These are phyloP conservation scores for Crassisporium funariophilum DNA, from an alignment of 768 basidiomycete genomes.

Conservation along the genomic window DNA sequence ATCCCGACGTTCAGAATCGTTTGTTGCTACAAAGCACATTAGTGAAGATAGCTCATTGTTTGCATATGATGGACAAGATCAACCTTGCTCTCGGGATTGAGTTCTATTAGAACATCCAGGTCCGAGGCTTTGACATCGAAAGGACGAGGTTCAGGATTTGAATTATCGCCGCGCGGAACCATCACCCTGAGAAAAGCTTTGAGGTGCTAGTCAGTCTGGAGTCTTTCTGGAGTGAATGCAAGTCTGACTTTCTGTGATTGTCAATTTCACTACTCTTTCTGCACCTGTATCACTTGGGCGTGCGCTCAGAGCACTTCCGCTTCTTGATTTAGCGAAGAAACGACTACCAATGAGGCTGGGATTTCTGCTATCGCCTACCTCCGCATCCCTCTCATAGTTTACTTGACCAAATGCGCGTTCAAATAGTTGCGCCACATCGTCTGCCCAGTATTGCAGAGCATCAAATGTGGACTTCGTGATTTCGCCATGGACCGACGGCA, in stretches of 20 bases:
- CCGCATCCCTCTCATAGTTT: slow-evolving; percentile 18
- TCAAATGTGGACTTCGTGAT: slow-evolving; percentile 71
- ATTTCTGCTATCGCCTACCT: slow-evolving; percentile 45
- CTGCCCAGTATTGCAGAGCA: slow-evolving; percentile 83
- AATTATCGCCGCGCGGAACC: slow-evolving; percentile 47
- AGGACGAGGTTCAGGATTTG: slow-evolving; percentile 33
- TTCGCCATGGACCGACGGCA: slow-evolving; percentile 67
- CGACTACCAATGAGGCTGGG: slow-evolving; percentile 78
- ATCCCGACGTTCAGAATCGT: slow-evolving; percentile 64
- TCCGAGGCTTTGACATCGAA: slow-evolving; percentile 66
- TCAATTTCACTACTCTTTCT: slow-evolving; percentile 53
- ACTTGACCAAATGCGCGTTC: slow-evolving; percentile 42
- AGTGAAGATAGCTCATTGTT: neutral
- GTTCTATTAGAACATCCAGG: slow-evolving; percentile 61
- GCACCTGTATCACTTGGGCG: slow-evolving; percentile 26
- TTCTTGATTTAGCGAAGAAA: slow-evolving; percentile 65
- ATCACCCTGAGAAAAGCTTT: slow-evolving; percentile 44
- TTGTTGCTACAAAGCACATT: slow-evolving; percentile 56
- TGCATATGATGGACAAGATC: slow-evolving; percentile 12
- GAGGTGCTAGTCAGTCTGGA: neutral
- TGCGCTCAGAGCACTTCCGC: slow-evolving; percentile 37
- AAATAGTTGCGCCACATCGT: slow-evolving; percentile 78
- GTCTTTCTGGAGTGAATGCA: slow-evolving; percentile 25
- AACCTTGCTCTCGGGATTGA: slow-evolving; percentile 75
- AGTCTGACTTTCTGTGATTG: slow-evolving; percentile 31